Evolutionary conservation across 495 filamentous ascomycete genomes (phyloP), one percentile per base, ranked within the genome.

Genomic region (Penicillium malachiteum): DNA sequence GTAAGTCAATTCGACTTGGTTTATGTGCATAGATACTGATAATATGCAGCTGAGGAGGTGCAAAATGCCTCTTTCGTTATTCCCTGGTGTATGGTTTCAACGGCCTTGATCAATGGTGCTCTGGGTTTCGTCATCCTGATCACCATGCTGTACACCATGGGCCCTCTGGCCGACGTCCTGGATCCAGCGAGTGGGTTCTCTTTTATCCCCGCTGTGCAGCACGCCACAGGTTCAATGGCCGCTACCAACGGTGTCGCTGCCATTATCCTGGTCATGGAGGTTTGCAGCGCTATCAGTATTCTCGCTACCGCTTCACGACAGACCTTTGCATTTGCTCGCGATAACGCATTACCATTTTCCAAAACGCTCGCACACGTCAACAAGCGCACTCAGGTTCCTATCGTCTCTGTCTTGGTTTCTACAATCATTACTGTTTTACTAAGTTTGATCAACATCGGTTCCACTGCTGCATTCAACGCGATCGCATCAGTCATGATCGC

Each of bases 291-390:
- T 48, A 69, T 78, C 26, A 63, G 68, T 37, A 60, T 72, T 42
- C 57, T 75, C 3, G 75, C 76, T 1, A 71, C 76, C 1, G 68
- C 72, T 13, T 77, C 75, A 5, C 65, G 79, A n/a, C 65, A 80
- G 51, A 67, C 76, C 13, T 81, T 71, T 41, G 73, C 79, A 6
- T 81, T 82, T 58, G 78, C 79, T n/a, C 71, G 79, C 6, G 79
- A 82, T 39, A 73, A 73, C 44, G 79, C 76, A 1, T 68, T 80
- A 4, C 70, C 72, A 0, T 78, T 73, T 55, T 68, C 76, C 1
- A 18, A 69, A 45, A 38, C 65, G 50, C 59, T 68, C 30, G 70
- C 73, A 7, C 48, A 71, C 16, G 60, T 80, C 16, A 76, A 80
- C 48, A 69, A 66, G 6, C 42, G 58, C 0, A 63, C 64, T 54